Evolutionary conservation across 1,284 basidiomycete genomes (phyloP).

Genomic region (Pseudomicrostroma phylloplanum): DNA sequence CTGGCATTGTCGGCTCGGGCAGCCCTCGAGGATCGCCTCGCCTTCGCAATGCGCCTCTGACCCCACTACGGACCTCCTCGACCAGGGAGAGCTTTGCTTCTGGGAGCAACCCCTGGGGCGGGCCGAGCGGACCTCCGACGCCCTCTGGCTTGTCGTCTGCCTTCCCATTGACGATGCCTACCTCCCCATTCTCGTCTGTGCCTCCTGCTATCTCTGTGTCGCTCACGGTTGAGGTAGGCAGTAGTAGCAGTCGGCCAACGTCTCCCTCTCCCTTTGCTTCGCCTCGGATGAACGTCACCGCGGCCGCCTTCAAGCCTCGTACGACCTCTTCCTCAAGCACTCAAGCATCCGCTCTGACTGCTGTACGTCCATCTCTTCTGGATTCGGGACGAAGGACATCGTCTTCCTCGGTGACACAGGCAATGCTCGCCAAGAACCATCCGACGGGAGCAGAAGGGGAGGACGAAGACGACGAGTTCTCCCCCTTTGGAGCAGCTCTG

Average conservation of each 20-base stretch:
- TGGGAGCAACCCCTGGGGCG: neutral
- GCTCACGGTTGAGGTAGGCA: neutral
- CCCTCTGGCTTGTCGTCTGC: neutral
- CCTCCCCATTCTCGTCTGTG: conserved; percentile 24
- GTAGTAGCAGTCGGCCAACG: conserved; percentile 24
- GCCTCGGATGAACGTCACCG: conserved; percentile 42
- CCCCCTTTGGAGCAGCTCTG: conserved; percentile 53
- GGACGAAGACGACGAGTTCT: conserved; percentile 59
- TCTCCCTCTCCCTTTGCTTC: conserved; percentile 37
- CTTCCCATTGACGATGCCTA: neutral
- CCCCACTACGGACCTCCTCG: conserved; percentile 23
- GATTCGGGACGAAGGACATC: neutral
- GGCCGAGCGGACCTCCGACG: neutral
- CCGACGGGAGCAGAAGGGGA: conserved; percentile 45
- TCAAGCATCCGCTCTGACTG: neutral
- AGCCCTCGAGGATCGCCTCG: conserved; percentile 34
- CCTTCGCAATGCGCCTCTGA: conserved; percentile 27
- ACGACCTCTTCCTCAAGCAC: conserved; percentile 14
- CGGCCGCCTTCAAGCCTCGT: conserved; percentile 40
- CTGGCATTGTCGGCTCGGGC: conserved; percentile 34
- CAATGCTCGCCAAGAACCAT: conserved; percentile 23
- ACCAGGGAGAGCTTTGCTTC: conserved; percentile 15
- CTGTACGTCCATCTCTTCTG: neutral
- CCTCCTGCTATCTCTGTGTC: conserved; percentile 18
- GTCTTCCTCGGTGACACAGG: neutral